Evolutionary conservation across 73 alveolate species (phyloP).

Genomic region (Paramecium bursaria): DNA sequence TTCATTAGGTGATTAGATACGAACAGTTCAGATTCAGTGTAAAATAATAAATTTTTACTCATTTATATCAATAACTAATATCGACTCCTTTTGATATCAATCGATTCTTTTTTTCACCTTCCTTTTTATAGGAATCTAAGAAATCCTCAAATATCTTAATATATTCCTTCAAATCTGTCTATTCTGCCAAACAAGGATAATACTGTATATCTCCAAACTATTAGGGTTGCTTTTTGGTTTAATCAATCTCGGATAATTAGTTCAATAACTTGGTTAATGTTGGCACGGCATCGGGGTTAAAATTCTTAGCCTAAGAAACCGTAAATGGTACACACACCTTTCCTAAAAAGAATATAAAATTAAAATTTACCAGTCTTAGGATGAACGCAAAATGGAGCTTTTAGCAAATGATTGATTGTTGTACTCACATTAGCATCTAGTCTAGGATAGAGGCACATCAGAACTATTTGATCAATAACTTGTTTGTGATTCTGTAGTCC

Average conservation of each 20-base stretch:
- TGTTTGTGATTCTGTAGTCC: no score
- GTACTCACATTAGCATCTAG: conserved; percentile 96
- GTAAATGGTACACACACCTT: conserved; percentile 90
- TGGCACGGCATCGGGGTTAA: conserved; percentile 78
- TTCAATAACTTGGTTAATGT: background rate
- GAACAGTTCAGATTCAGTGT: no score
- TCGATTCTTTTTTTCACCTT: background rate
- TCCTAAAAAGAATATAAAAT: conserved; percentile 27
- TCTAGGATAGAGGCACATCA: conserved; percentile 93
- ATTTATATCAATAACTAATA: no score
- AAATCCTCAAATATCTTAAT: conserved; percentile 28
- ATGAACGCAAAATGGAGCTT: conserved; percentile 97
- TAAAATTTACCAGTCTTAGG: conserved; percentile 95
- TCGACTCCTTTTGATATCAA: no score
- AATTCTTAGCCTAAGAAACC: conserved; percentile 67
- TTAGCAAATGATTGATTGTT: conserved; percentile 94
- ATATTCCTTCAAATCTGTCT: background rate
- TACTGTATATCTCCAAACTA: background rate
- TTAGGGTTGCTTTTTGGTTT: background rate
- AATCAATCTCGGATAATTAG: background rate
- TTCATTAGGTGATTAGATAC: no score
- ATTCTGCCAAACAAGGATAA: conserved; percentile 26
- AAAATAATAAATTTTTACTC: no score
- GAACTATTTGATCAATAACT: conserved; percentile 73
- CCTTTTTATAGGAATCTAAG: background rate